Base-by-base conservation (phyloP, 495 filamentous ascomycete genomes). In the Hypoxylon crocopeplum region DNA sequence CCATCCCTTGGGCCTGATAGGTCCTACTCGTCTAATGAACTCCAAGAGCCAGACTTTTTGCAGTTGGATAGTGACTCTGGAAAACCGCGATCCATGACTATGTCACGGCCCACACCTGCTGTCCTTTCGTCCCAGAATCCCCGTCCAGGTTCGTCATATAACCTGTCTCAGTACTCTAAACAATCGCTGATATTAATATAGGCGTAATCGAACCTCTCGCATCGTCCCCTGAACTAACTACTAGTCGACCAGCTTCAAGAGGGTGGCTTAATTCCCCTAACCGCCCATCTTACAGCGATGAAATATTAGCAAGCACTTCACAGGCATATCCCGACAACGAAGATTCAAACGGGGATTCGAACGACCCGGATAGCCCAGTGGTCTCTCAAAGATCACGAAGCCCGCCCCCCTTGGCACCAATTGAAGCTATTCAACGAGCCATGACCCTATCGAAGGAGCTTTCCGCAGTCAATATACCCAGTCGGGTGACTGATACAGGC, bases 401-500 rank as follows among this genome's bases (percentile, higher is more conserved):
- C 69, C 91, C 91, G 2, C 91, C 91, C 4, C 89, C 86, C 2
- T 59, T 93, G n/a, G 84, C 88, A 1, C 79, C 83, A 0, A 76
- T 81, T 54, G 91, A 94, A 60, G 93, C 94, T 17, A 81, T 94
- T 34, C 84, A 88, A 34, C 86, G 95, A 51, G 95, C 94, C 4
- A 85, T 89, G 50, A 84, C 89, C 13, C 79, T 98, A 4, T 97
- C 93, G 16, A 89, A 93, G 69, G 91, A 95, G 69, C 79, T 98
- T 8, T 88, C 88, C 17, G 83, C 81, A 1, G 94, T 91, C 22
- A 97, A 98, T 67, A 98, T 98, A 46, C 91, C 88, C 13, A 93
- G 88, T 22, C 89, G 92, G 62, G 85, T 98, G 25, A 98, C 86
- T 2, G 93, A 97, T 20, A 89, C 82, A 1, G 94, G 95, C n/a